Evolutionary conservation across 345 rosid genomes (phyloP).

Genomic region (Cardamine occulta): DNA sequence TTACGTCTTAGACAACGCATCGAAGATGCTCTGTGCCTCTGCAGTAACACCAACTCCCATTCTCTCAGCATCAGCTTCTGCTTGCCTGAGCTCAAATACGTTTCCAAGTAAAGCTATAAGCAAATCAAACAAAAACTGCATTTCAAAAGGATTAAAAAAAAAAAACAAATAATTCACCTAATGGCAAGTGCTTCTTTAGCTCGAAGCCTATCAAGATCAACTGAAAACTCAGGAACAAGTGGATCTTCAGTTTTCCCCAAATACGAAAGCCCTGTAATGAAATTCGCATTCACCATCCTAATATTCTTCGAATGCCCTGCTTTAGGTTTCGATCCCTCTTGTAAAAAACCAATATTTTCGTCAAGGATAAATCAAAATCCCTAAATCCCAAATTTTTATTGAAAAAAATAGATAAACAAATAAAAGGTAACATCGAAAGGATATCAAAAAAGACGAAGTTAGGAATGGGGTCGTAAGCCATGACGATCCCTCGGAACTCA

Average conservation of each 20-base stretch:
- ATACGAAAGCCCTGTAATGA: slow-evolving; percentile 64
- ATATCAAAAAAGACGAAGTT: slow-evolving; percentile 96
- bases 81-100: slow-evolving; percentile 65
- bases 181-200: slow-evolving; percentile 81
- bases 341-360: slow-evolving; percentile 48
- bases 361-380: slow-evolving; percentile 46
- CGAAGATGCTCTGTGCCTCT: slow-evolving; percentile 86
- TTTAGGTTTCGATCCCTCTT: slow-evolving; percentile 69
- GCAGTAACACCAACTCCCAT: slow-evolving; percentile 90
- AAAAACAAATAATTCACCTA: slow-evolving; percentile 51
- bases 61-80: slow-evolving; percentile 84
- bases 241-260: slow-evolving; percentile 86
- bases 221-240: slow-evolving; percentile 64
- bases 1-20: slow-evolving; percentile 95
- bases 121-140: background rate
- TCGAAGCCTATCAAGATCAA: slow-evolving; percentile 65
- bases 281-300: slow-evolving; percentile 79
- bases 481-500: slow-evolving; percentile 86
- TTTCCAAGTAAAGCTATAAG: slow-evolving; percentile 16
- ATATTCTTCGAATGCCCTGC: slow-evolving; percentile 69
- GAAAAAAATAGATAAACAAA: background rate
- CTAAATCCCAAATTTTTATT: background rate
- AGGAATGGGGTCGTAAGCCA: slow-evolving; percentile 86
- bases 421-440: slow-evolving; percentile 46
- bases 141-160: background rate